Base-by-base conservation (phyloP, 495 filamentous ascomycete genomes). In the Penicillium riverlandense region DNA sequence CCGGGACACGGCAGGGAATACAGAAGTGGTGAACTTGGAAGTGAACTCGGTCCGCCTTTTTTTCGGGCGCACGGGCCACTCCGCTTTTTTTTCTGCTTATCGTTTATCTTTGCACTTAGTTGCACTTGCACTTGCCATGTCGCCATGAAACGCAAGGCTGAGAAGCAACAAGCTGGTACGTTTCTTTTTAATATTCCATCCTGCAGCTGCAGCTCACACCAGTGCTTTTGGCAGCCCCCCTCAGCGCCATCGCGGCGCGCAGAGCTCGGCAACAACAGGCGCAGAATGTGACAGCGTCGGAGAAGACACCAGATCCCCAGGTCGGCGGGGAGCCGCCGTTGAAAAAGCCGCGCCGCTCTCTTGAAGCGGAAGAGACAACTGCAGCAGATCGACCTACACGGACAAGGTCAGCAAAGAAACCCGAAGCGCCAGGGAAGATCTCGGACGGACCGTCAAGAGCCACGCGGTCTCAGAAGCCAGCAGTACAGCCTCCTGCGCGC, bases 241-340 rank as follows among this genome's bases (percentile, higher is more conserved):
- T 71, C 41, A 72, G 69, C 48, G 69, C 69, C 28, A 43, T 73
- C 43, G 70, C 70, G 12, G 70, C 70, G 43, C 70, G 68, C 55
- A 71, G 58, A 65, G 70, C 70, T 61, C 67, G 68, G 39, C 59
- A 66, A 50, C 67, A 71, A 41, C 61, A 63, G 48, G 53, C 54
- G 34, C 65, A 64, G 34, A 48, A 27, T 35, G 48, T 41, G 11
- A 37, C 46, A 2, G 29, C 47, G 14, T 16, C 59, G 15, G 55
- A 55, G 29, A 48, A 49, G 29, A 41, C 54, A 11, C 38, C 50
- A 4, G 42, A 38, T 6, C 40, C 37, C 29, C 54, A 63, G 32
- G 12, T 46, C 11, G 45, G 43, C 7, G 39, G n/a, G 7, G 70
- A 66, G 16, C 67, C 63, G 7, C 67, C 63, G 14, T 54, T 55